Conservation (phyloP, 2,329 filamentous ascomycete genomes). For the Xylogone sp. region DNA sequence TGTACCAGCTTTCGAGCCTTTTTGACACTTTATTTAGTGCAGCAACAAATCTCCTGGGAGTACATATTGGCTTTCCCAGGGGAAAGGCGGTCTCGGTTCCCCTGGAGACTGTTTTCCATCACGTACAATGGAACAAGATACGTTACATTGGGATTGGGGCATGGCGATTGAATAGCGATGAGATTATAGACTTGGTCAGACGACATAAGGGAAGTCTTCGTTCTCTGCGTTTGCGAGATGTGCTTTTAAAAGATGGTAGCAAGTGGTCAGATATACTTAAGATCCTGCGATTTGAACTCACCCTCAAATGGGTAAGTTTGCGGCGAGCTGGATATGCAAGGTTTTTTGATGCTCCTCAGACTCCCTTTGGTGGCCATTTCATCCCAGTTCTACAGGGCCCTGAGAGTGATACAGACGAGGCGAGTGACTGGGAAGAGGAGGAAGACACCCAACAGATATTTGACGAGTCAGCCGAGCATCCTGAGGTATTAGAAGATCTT, state of each 20-base stretch:
- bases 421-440: slow-evolving; percentile 22
- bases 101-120: slow-evolving; percentile 59
- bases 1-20: slow-evolving; percentile 51
- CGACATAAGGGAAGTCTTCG: slow-evolving; percentile 53
- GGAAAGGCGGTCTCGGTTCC: slow-evolving; percentile 51
- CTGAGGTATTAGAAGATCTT: not conserved
- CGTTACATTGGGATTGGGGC: slow-evolving; percentile 62
- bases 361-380: slow-evolving; percentile 39
- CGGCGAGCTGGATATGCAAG: slow-evolving; percentile 55
- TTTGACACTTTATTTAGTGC: slow-evolving; percentile 56
- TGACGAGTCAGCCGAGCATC: not conserved
- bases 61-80: slow-evolving; percentile 62
- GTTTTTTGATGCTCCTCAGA: slow-evolving; percentile 47
- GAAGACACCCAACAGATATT: not conserved
- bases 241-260: slow-evolving; percentile 57
- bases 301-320: slow-evolving; percentile 60
- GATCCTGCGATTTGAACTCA: slow-evolving; percentile 53
- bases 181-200: slow-evolving; percentile 54
- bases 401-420: slow-evolving; percentile 38
- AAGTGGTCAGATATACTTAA: slow-evolving; percentile 58
- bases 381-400: slow-evolving; percentile 12
- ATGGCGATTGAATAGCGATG: slow-evolving; percentile 56
- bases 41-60: slow-evolving; percentile 55
- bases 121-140: slow-evolving; percentile 56
- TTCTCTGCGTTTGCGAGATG: slow-evolving; percentile 54